Percentiles rank a stretch among this genome's conserved stretches.
These are phyloP conservation scores for Blastocystis sp. DNA, from an alignment of 352 stramenopile species.

Conservation along the genomic window DNA sequence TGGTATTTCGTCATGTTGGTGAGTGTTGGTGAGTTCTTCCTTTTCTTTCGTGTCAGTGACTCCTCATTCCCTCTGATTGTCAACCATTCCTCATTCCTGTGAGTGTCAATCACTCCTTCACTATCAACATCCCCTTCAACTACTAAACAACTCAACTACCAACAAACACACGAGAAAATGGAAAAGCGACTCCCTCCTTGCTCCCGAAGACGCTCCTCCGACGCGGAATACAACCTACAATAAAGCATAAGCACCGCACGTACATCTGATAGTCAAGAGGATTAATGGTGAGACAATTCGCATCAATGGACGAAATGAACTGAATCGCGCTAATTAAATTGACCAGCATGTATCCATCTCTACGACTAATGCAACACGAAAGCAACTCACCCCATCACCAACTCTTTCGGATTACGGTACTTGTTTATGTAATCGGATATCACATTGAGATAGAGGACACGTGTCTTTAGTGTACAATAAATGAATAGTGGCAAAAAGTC, in stretches of 20 bases:
- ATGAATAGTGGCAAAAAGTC: constrained; percentile 71
- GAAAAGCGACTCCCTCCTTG: constrained; percentile 10
- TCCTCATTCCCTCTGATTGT: background rate
- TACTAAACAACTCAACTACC: background rate
- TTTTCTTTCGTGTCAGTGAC: background rate
- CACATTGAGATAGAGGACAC: constrained; percentile 1
- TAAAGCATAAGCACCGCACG: background rate
- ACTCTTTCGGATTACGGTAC: constrained; percentile 39
- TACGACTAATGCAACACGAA: background rate
- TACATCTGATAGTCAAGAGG: constrained; percentile 70
- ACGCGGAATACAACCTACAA: constrained; percentile 28
- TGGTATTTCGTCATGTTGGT: background rate
- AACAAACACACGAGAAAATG: constrained; percentile 63
- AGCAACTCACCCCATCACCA: constrained; percentile 44
- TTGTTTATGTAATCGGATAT: constrained; percentile 41
- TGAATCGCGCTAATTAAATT: constrained; percentile 61
- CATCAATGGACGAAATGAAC: constrained; percentile 66
- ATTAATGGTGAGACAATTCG: constrained; percentile 54
- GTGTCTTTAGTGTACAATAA: constrained; percentile 19
- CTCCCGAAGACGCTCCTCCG: constrained; percentile 6
- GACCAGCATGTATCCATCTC: constrained; percentile 61
- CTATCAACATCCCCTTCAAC: background rate
- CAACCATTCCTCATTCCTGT: no score
- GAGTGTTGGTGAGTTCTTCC: background rate
- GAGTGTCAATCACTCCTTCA: no score